phyloP scores from a whole-genome alignment of 345 rosid genomes.

The Eutrema heterophyllum region DNA sequence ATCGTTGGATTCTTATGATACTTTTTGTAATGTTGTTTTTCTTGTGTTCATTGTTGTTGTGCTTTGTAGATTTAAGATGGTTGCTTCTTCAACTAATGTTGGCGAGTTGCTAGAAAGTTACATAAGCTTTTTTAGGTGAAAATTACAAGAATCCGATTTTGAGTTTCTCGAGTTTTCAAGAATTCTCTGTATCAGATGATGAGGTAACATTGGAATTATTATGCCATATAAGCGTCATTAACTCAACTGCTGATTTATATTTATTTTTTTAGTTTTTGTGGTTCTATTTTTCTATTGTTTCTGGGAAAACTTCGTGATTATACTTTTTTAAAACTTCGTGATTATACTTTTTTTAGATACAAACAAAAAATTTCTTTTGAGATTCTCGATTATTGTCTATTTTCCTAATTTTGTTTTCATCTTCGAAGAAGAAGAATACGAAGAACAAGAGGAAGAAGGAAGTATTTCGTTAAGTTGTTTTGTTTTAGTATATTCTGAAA shows the following conservation, averaged over 20 bases:
- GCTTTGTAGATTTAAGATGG: constrained; percentile 36
- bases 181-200: constrained; percentile 76
- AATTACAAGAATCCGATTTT: constrained; percentile 64
- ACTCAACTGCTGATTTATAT: not conserved
- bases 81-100: constrained; percentile 57
- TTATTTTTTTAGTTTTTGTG: not conserved
- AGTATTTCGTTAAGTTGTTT: too few species aligned
- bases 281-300: constrained; percentile 4
- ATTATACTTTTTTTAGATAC: too few species aligned
- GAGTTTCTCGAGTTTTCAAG: constrained; percentile 80
- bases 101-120: constrained; percentile 68
- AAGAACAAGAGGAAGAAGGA: too few species aligned
- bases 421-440: too few species aligned
- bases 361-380: too few species aligned
- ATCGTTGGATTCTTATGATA: not conserved
- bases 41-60: not conserved
- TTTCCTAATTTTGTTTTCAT: too few species aligned
- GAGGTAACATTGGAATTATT: constrained; percentile 44
- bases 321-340: too few species aligned
- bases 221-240: not conserved
- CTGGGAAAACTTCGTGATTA: too few species aligned
- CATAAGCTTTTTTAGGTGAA: constrained; percentile 64
- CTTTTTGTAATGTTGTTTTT: not conserved
- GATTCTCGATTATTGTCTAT: too few species aligned
- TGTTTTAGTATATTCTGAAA: too few species aligned